Percentiles rank a stretch among this genome's conserved stretches.
These are phyloP conservation scores for Trichoderma koningiopsis DNA, from an alignment of 2,329 filamentous ascomycete species.

Conservation along the genomic window DNA sequence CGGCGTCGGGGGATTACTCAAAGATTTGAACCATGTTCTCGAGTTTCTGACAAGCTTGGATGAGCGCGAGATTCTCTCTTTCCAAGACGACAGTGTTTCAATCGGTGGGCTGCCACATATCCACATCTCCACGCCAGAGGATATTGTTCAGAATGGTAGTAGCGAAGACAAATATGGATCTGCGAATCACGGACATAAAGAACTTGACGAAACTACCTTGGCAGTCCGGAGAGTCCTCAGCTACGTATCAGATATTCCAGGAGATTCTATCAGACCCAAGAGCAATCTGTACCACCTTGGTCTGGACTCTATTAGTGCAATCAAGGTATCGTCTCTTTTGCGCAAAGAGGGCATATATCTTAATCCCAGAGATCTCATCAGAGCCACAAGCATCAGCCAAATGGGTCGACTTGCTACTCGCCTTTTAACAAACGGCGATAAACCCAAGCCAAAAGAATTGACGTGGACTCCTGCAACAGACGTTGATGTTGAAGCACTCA, in stretches of 20 bases:
- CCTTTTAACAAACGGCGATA: background rate
- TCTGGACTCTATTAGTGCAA: constrained; percentile 88
- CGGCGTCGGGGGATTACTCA: constrained; percentile 55
- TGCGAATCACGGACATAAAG: background rate
- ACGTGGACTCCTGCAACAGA: constrained; percentile 38
- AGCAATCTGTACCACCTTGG: constrained; percentile 81
- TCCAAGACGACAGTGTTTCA: constrained; percentile 54
- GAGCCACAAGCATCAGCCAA: constrained; percentile 62
- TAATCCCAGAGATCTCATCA: constrained; percentile 71
- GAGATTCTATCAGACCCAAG: constrained; percentile 58
- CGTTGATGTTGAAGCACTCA: constrained; percentile 44
- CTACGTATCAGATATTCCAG: constrained; percentile 62
- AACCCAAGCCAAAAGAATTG: background rate
- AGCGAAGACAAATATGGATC: background rate
- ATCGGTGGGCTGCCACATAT: constrained; percentile 63
- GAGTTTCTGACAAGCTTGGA: constrained; percentile 54
- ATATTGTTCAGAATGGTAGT: background rate
- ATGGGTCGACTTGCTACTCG: constrained; percentile 53
- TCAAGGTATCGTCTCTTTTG: constrained; percentile 76
- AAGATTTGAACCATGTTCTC: constrained; percentile 62
- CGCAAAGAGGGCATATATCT: constrained; percentile 64
- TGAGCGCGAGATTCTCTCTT: constrained; percentile 55
- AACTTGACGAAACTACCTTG: constrained; percentile 42
- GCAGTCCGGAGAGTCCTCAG: constrained; percentile 53
- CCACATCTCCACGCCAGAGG: background rate